Conservation (phyloP, 179 eudicot species). For the Camellia oleifera region DNA sequence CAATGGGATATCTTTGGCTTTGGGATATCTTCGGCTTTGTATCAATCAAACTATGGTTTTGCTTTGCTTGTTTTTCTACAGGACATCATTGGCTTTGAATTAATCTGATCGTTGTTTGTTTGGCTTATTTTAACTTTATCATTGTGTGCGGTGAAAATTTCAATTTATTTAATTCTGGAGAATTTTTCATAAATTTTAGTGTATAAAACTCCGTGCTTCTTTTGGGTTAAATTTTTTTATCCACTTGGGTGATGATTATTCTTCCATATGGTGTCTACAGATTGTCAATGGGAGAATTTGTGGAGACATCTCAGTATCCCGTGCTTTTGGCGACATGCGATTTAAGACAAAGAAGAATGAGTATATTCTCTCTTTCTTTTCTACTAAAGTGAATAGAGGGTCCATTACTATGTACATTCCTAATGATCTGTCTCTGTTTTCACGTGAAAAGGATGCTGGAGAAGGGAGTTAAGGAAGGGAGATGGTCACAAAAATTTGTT, state of each 20-base stretch:
- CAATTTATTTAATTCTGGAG: not conserved
- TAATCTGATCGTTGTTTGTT: not conserved
- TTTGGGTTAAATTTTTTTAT: not conserved
- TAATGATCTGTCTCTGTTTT: too few species aligned
- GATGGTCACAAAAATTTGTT: conserved; percentile 77
- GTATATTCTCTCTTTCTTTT: conserved; percentile 21
- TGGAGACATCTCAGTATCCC: conserved; percentile 92
- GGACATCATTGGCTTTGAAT: not conserved
- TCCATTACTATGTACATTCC: too few species aligned
- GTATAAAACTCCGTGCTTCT: not conserved
- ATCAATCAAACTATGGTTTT: not conserved
- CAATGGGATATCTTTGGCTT: too few species aligned
- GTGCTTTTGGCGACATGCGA: conserved; percentile 95
- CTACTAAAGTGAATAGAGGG: too few species aligned
- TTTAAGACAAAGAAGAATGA: conserved; percentile 90
- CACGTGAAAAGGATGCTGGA: conserved; percentile 66
- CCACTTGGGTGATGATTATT: conserved; percentile 11
- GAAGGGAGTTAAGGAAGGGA: conserved; percentile 75
- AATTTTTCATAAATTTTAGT: not conserved
- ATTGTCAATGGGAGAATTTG: conserved; percentile 89
- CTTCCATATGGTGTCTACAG: conserved; percentile 34
- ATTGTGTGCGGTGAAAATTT: not conserved
- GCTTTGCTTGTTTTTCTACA: not conserved
- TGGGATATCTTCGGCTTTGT: too few species aligned
- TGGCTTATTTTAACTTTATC: not conserved